A percentile compares a stretch with the other conserved stretches of the same genome.
These are phyloP conservation scores for Paramecium octaurelia DNA, from an alignment of 73 alveolate genomes.

Conservation along the genomic window DNA sequence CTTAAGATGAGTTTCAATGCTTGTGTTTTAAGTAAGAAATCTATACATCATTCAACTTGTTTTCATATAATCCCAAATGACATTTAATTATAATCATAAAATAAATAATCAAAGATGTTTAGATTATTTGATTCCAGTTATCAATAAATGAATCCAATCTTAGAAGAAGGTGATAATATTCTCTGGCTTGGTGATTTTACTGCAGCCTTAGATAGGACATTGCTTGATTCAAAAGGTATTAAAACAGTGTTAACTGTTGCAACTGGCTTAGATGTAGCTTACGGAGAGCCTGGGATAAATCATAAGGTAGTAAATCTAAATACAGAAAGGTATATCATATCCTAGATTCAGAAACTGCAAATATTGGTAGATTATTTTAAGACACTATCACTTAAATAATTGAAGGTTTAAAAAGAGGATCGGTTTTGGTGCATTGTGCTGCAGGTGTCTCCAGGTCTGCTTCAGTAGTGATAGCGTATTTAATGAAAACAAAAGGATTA, in stretches of 20 bases:
- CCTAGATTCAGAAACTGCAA: conserved; percentile 43
- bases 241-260: conserved; percentile 57
- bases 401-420: conserved; percentile 68
- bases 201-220: conserved; percentile 59
- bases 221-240: conserved; percentile 25
- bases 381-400: conserved; percentile 31
- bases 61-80: neutral
- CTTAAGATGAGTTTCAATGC: neutral
- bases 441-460: conserved; percentile 93
- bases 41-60: neutral
- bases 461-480: conserved; percentile 84
- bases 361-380: conserved; percentile 31
- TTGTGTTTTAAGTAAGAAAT: neutral
- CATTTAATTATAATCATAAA: neutral
- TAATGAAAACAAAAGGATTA: conserved; percentile 82
- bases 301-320: conserved; percentile 1
- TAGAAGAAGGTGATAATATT: conserved; percentile 39
- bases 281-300: neutral
- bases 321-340: neutral
- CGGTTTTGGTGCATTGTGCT: conserved; percentile 90
- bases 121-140: conserved; percentile 14
- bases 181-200: conserved; percentile 65
- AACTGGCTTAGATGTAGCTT: conserved; percentile 2
- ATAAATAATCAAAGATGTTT: neutral
- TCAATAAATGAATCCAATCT: conserved; percentile 21